Percentiles rank a stretch among this genome's conserved stretches.
These are phyloP conservation scores for Ligustrum vulgare DNA, from an alignment of 257 asterid species.

Conservation along the genomic window DNA sequence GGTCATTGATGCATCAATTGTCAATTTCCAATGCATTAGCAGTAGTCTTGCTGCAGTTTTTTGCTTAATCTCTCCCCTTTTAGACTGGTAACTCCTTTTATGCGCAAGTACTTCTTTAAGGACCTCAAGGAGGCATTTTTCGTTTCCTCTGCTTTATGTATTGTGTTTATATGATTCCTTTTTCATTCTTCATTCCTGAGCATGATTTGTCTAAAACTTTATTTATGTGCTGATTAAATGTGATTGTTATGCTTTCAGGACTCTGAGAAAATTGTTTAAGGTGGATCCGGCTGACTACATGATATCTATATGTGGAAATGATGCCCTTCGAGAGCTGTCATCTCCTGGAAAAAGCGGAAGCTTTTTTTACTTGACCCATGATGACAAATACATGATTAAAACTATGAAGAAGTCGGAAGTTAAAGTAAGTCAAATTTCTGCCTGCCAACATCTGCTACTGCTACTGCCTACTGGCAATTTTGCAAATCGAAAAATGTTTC, in stretches of 20 bases:
- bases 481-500: not conserved
- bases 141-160: not conserved
- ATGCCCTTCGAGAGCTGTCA: conserved; percentile 93
- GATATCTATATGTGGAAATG: conserved; percentile 90
- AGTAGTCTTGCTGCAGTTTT: not conserved
- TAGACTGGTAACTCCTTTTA: not conserved
- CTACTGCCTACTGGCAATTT: conserved; percentile 14
- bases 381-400: conserved; percentile 93
- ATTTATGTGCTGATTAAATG: not conserved
- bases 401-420: conserved; percentile 93
- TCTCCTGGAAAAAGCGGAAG: conserved; percentile 99
- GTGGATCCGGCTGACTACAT: conserved; percentile 97
- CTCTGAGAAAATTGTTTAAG: conserved; percentile 75
- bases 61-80: not conserved
- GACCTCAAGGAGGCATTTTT: not conserved
- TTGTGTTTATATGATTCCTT: not conserved
- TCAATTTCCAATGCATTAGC: not conserved
- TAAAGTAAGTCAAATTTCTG: conserved; percentile 62
- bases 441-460: conserved; percentile 10
- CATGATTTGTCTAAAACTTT: conserved; percentile 1
- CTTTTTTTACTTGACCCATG: conserved; percentile 84
- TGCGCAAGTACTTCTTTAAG: not conserved
- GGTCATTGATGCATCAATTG: conserved; percentile 27
- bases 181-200: not conserved
- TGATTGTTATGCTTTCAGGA: conserved; percentile 46